These are phyloP conservation scores for Aciculoconidium aculeatum DNA, from an alignment of 805 yeast species.

Conservation along the genomic window DNA sequence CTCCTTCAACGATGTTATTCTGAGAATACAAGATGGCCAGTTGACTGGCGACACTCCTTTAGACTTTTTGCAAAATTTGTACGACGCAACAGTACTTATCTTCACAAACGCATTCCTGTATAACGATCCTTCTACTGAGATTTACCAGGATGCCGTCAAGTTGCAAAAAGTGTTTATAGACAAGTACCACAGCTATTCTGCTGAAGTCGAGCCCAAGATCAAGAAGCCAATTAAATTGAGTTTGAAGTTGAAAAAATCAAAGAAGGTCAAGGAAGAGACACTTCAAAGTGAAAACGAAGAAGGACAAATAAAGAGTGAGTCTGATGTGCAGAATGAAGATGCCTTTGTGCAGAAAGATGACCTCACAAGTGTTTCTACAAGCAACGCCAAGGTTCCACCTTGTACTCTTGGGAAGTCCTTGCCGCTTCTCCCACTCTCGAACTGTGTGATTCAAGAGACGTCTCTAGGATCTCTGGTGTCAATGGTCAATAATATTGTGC, in stretches of 20 bases:
- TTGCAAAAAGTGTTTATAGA: conserved; percentile 49
- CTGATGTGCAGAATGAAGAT: conserved; percentile 7
- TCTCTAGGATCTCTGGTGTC: conserved; percentile 26
- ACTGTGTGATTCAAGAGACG: conserved; percentile 33
- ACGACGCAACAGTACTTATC: conserved; percentile 53
- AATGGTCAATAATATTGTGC: conserved; percentile 8
- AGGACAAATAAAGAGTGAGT: conserved; percentile 15
- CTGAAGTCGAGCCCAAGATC: conserved; percentile 14
- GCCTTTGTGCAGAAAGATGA: too few species aligned
- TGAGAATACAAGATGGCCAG: conserved; percentile 28
- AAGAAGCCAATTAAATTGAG: conserved; percentile 21
- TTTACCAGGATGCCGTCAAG: conserved; percentile 64
- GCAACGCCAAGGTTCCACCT: conserved; percentile 1
- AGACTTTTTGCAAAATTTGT: conserved; percentile 52
- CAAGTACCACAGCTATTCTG: conserved; percentile 25
- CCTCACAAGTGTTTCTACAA: too few species aligned
- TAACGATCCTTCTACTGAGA: conserved; percentile 67
- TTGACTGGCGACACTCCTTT: conserved; percentile 11
- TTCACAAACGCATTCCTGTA: conserved; percentile 75
- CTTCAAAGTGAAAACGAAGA: conserved; percentile 16
- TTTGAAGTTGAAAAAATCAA: conserved; percentile 21
- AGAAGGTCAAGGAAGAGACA: too few species aligned
- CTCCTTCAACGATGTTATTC: conserved; percentile 56
- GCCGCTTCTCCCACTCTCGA: conserved; percentile 20
- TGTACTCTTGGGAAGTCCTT: conserved; percentile 26